Percentiles rank a stretch among this genome's conserved stretches.
Conservation (phyloP, 495 filamentous ascomycete species). For the Aspergillus leporis region DNA sequence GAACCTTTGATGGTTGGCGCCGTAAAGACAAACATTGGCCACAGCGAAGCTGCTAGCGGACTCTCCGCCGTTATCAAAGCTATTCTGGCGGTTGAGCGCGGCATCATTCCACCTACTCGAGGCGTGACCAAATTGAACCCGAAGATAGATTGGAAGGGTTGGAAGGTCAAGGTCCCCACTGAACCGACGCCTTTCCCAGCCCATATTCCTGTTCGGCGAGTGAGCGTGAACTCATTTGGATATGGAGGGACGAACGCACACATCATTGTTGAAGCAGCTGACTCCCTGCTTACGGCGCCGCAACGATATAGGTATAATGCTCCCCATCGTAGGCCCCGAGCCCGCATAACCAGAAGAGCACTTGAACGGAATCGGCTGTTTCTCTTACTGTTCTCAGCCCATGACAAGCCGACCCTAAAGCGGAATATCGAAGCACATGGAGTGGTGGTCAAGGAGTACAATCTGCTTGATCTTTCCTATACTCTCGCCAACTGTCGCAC, state of each 20-base stretch:
- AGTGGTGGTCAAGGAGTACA: background rate
- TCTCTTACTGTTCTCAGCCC: constrained; percentile 10
- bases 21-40: constrained; percentile 49
- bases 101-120: constrained; percentile 43
- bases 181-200: too few species aligned
- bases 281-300: too few species aligned
- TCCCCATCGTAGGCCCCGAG: background rate
- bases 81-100: constrained; percentile 46
- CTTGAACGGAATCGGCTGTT: background rate
- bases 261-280: constrained; percentile 24
- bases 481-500: constrained; percentile 26
- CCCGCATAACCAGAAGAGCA: background rate
- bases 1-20: constrained; percentile 23
- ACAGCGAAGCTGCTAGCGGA: constrained; percentile 48
- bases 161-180: background rate
- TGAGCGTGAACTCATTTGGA: constrained; percentile 34
- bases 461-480: constrained; percentile 22
- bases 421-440: background rate
- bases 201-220: constrained; percentile 12
- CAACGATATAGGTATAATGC: background rate
- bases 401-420: constrained; percentile 1
- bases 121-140: background rate
- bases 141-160: constrained; percentile 45
- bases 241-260: constrained; percentile 37
- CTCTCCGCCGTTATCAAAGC: constrained; percentile 57